A percentile compares a stretch with the other conserved stretches of the same genome.
phyloP scores from a whole-genome alignment of 352 stramenopile species.

The Globisporangium abappressorium region DNA sequence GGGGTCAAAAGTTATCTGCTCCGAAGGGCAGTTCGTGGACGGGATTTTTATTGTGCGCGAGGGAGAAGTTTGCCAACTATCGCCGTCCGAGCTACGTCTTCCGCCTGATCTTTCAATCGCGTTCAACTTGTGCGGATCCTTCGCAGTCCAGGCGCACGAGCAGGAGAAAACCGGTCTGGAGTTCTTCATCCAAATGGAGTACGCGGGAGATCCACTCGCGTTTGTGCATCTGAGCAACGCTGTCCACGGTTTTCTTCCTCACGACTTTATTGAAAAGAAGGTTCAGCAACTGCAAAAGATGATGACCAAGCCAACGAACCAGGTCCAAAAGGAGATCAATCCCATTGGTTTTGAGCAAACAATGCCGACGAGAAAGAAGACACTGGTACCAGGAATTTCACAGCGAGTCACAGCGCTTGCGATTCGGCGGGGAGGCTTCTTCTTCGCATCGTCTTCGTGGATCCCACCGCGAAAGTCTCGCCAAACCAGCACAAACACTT shows the following conservation, averaged over 20 bases:
- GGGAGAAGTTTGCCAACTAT: constrained; percentile 48
- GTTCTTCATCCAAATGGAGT: constrained; percentile 64
- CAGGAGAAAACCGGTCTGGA: constrained; percentile 26
- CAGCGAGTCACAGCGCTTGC: constrained; percentile 19
- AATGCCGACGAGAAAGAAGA: neutral
- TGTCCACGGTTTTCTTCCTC: constrained; percentile 53
- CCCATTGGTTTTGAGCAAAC: neutral
- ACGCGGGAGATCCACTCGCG: constrained; percentile 36
- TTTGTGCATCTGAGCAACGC: constrained; percentile 43
- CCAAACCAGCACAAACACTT: constrained; percentile 8
- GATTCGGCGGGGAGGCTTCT: constrained; percentile 41
- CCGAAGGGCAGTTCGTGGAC: constrained; percentile 51
- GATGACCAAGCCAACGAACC: neutral
- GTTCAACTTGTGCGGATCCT: constrained; percentile 47
- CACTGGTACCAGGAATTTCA: neutral
- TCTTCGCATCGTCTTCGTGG: constrained; percentile 55
- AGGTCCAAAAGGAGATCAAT: neutral
- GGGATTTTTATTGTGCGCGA: constrained; percentile 50
- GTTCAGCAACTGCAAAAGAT: constrained; percentile 14
- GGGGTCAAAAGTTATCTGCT: constrained; percentile 50
- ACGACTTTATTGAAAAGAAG: constrained; percentile 31
- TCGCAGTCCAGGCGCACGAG: constrained; percentile 23
- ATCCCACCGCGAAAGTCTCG: constrained; percentile 35
- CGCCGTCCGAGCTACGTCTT: constrained; percentile 31
- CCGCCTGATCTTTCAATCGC: constrained; percentile 45